Evolutionary conservation across 2,329 filamentous ascomycete genomes (phyloP), one percentile per base, ranked within the genome.

Genomic region (Aspergillus pseudoterreus): DNA sequence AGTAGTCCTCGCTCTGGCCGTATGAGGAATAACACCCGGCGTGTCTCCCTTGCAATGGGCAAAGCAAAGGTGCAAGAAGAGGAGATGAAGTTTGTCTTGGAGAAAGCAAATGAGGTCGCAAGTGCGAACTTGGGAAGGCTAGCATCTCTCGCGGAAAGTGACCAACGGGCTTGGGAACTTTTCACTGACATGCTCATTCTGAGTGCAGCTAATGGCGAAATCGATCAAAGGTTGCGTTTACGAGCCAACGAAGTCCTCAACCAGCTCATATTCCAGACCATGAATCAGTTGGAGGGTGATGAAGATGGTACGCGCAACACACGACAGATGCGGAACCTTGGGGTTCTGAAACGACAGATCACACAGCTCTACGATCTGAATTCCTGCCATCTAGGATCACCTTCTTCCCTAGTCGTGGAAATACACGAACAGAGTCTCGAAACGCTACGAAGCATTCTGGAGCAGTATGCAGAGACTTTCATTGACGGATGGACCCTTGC

Each of bases 391-490:
- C 81, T 82, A 2, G 80, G 86, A 0, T 75, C 81, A 2, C 80
- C 77, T 10, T 82, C 84, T 49, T 73, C 83, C 0, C 84, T 83
- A 0, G 87, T 94, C 58, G 75, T 90, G 15, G 87, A 94, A 50
- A 88, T 95, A 14, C 90, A 96, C 66, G 86, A 86, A 56, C 83
- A 88, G 48, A 79, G 89, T 21, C 79, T 96, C 1, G 90, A 95
- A 57, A 86, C 88, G 0, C 75, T 96, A 6, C 91, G 90, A 67
- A 85, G 80, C 50, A 83, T 96, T 17, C 78, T 99, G 2, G 92
- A 97, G 64, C 87, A 91, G 56, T 92, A 87, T 60, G 94, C 92
- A 8, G 92, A 99, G 65, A 85, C 83, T 0, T 79, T 97, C 5
- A 77, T 87, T 12, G 85, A 84, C 57, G 92, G 91, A 4, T 99